Conservation (phyloP, 768 basidiomycete genomes). For the Boletus reticulatus region DNA sequence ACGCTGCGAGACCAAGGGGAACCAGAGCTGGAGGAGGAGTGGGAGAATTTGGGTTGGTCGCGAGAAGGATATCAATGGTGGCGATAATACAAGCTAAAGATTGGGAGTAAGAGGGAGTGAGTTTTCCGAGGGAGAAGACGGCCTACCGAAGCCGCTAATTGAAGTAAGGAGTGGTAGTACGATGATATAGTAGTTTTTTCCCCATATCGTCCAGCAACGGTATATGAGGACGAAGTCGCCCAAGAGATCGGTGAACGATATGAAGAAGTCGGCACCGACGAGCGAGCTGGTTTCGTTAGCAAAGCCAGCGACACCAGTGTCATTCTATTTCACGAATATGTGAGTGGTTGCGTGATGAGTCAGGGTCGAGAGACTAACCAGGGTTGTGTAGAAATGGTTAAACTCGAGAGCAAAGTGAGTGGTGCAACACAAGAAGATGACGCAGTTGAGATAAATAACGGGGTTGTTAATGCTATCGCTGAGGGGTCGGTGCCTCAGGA, state of each 20-base stretch:
- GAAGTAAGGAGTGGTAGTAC: slow-evolving; percentile 36
- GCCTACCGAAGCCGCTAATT: slow-evolving; percentile 35
- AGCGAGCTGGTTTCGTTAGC: slow-evolving; percentile 31
- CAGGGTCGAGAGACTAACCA: slow-evolving; percentile 25
- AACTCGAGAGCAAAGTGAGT: slow-evolving; percentile 36
- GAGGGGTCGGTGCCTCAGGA: slow-evolving; percentile 17
- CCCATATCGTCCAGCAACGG: slow-evolving; percentile 45
- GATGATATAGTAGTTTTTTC: slow-evolving; percentile 30
- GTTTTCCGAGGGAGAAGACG: background rate
- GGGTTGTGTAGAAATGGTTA: slow-evolving; percentile 30
- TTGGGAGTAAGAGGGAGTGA: background rate
- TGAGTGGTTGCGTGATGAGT: background rate
- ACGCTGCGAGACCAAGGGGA: slow-evolving; percentile 37
- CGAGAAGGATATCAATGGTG: slow-evolving; percentile 29
- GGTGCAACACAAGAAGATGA: slow-evolving; percentile 35
- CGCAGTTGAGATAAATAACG: slow-evolving; percentile 26
- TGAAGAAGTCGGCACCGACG: slow-evolving; percentile 35
- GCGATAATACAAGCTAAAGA: slow-evolving; percentile 30
- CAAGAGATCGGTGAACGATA: slow-evolving; percentile 36
- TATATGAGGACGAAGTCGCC: slow-evolving; percentile 38
- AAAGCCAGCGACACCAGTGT: slow-evolving; percentile 26
- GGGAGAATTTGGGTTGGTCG: slow-evolving; percentile 28
- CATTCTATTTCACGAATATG: slow-evolving; percentile 11
- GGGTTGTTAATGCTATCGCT: slow-evolving; percentile 18
- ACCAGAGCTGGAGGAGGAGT: slow-evolving; percentile 34